These are phyloP conservation scores for Poterioochromonas sp. DNA, from an alignment of 352 stramenopile genomes.

Conservation along the genomic window DNA sequence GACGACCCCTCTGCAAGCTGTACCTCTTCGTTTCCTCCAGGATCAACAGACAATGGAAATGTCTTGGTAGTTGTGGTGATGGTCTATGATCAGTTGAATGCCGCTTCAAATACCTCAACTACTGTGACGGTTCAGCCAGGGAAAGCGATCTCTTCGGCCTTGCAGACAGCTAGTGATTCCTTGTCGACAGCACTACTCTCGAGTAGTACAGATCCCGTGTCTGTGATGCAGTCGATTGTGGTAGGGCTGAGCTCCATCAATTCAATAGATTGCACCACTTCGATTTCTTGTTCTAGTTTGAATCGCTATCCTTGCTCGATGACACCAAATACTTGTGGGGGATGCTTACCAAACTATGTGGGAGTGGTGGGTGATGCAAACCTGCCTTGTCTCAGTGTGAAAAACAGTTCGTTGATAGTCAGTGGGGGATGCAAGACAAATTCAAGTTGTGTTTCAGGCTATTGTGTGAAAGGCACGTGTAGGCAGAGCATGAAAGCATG, in stretches of 20 bases:
- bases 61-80: not conserved
- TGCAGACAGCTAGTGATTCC: not conserved
- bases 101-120: conserved; percentile 9
- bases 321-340: conserved; percentile 24
- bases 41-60: not conserved
- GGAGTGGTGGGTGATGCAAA: conserved; percentile 23
- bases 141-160: not conserved
- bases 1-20: not conserved
- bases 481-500: conserved; percentile 3
- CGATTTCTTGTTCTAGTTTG: not conserved
- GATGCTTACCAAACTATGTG: conserved; percentile 16
- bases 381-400: not conserved
- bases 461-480: conserved; percentile 6
- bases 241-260: not conserved
- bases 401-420: not conserved
- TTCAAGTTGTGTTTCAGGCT: conserved; percentile 14
- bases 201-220: not conserved
- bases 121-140: not conserved
- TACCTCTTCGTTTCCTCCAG: not conserved
- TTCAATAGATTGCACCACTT: conserved; percentile 22
- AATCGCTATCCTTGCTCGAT: not conserved
- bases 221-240: not conserved
- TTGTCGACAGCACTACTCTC: not conserved
- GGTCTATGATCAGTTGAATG: not conserved
- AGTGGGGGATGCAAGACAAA: not conserved